Base-by-base conservation (phyloP, 371 early-diverging fungal species). In the Umbelopsis sp. region DNA sequence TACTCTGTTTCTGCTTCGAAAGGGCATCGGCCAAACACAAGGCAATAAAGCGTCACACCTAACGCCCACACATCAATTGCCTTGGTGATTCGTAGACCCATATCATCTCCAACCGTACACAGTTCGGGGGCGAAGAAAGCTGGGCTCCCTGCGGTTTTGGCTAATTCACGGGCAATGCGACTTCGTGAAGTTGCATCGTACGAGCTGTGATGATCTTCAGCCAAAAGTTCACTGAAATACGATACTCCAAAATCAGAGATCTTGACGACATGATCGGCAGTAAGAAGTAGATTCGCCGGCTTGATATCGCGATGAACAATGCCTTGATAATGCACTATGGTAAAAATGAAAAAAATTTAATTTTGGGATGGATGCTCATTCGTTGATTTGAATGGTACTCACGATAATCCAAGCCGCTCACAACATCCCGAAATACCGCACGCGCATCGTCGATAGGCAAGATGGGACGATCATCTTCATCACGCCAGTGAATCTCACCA, bases 41-140 rank as follows among this genome's bases (percentile, higher is more conserved):
- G 81, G 69, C 98, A 98, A 79, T 95, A 99, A 8, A 99, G 85
- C 1, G 99, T 97, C 22, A 99, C 97, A 0, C 99, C 99, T 65
- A 98, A 80, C n/a, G 98, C 97, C 99, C 99, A 99, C 5, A 98
- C 87, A 77, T 99, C 99, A 63, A 99, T 96, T 3, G 92, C 92
- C 41, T 90, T 90, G 25, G 94, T 92, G 12, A 92, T 91, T 10
- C 80, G 86, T 38, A 79, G 78, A 8, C 63, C 6, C 37, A 52
- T 38, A 18, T 50, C 57, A 29, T 70, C 64, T 9, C 62, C 68
- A 5, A 66, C 35, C 69, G 89, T 91, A 76, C 98, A 97, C 18
- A 96, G 84, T 76, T 97, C 97, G 20, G 97, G 98, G 24, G 97
- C 98, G 84, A 97, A 96, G 77, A 97, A 97, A 4, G 98, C 97